A percentile compares a stretch with the other conserved stretches of the same genome.
phyloP scores from a whole-genome alignment of 2,329 filamentous ascomycete genomes.

The Penicillium sp. region DNA sequence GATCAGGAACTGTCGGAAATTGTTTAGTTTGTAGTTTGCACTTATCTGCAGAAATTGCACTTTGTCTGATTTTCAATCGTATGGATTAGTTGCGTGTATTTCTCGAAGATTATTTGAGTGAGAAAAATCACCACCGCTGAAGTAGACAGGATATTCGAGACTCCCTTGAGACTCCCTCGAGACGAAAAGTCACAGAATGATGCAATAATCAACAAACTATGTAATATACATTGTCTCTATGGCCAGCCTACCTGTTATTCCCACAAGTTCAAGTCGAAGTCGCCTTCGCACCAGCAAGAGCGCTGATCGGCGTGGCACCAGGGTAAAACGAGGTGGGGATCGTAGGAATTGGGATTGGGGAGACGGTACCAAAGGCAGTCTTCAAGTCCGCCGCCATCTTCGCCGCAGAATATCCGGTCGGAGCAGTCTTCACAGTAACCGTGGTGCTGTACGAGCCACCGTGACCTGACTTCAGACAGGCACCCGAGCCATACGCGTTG shows the following conservation, averaged over 20 bases:
- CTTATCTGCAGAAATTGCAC: background rate
- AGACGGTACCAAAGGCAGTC: conserved; percentile 30
- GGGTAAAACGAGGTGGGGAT: conserved; percentile 39
- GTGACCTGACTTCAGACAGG: conserved; percentile 47
- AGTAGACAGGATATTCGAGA: too few relatives aligned
- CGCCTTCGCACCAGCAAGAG: conserved; percentile 24
- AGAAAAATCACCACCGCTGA: background rate
- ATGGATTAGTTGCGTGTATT: background rate
- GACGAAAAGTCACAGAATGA: background rate
- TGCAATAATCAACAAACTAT: background rate
- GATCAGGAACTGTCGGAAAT: background rate
- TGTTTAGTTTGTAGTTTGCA: background rate
- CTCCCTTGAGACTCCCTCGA: too few relatives aligned
- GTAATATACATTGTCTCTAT: background rate
- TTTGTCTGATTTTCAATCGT: background rate
- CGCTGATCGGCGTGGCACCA: conserved; percentile 36
- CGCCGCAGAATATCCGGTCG: conserved; percentile 34
- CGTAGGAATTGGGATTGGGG: conserved; percentile 34
- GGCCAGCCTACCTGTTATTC: background rate
- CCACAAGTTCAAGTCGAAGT: conserved; percentile 16
- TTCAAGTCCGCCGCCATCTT: conserved; percentile 33
- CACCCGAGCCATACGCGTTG: conserved; percentile 54
- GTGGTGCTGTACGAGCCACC: conserved; percentile 29
- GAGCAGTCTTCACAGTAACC: conserved; percentile 27
- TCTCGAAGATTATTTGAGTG: background rate